Evolutionary conservation across 495 filamentous ascomycete species (phyloP), one percentile per base, ranked within the genome.

Genomic region (Lophiostoma macrostomum): DNA sequence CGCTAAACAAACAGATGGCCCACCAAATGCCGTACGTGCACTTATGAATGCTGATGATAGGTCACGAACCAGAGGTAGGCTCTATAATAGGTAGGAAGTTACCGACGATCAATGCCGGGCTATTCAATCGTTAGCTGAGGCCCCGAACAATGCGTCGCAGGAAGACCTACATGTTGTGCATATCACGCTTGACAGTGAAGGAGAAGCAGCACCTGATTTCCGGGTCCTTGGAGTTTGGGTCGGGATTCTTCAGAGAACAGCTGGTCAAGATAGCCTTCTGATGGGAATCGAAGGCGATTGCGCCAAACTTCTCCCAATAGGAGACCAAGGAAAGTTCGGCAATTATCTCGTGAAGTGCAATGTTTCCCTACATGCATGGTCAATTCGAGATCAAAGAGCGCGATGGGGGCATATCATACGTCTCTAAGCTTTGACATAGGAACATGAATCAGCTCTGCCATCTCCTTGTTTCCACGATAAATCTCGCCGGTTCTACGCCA

Each of bases 261-360:
- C 86, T 90, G 24, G 94, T 97, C 57, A 97, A 75, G 74, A 99
- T 91, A 12, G 91, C 91, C 70, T 97, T 96, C 69, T 97, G 93
- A n/a, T 80, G 82, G 47, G 82, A 83, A 66, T 99, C 93, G 64
- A 99, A 99, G 18, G 94, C 93, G 63, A 99, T 96, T n/a, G 87
- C 88, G 13, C 91, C 90, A 64, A 97, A 97, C 63, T 97, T 96
- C 71, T 99, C 91, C 93, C 93, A 99, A 64, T 99, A 99, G 68
- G 86, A 86, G 56, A 97, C 94, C 39, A 94, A 80, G 49, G 91
- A 91, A 40, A 93, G 88, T 71, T 97, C 93, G 5, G 86, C 86
- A 29, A 99, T 82, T 43, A 99, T 90, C 64, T 99, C 90, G 68
- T 99, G 95, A 29, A 99, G 79, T 8, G 91, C 87, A 53, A 96